These are phyloP conservation scores for Neoscytalidium dimidiatum DNA, from an alignment of 2,329 filamentous ascomycete genomes.

Conservation along the genomic window DNA sequence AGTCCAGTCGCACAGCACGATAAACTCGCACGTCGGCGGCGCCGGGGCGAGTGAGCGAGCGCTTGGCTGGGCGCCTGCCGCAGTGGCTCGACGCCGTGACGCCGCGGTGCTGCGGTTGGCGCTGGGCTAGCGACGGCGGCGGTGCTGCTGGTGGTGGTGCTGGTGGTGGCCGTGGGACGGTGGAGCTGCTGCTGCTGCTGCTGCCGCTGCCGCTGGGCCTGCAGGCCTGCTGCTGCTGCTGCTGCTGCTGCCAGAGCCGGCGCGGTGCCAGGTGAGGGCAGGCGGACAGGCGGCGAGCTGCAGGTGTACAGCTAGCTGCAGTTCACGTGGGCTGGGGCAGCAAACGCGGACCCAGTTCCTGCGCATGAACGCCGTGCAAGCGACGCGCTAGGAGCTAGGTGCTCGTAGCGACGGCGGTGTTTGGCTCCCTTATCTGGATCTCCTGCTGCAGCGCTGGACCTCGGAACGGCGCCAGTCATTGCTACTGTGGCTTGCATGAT, in stretches of 20 bases:
- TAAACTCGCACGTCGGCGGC: neutral
- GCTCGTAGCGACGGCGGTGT: conserved; percentile 1
- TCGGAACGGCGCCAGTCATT: conserved; percentile 13
- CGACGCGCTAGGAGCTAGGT: no score
- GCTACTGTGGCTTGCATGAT: conserved; percentile 18
- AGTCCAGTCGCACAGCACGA: neutral
- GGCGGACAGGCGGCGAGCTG: neutral
- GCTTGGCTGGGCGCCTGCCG: neutral
- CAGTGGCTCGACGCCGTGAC: neutral
- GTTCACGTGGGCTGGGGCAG: neutral
- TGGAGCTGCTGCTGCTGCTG: no score
- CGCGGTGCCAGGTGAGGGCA: neutral
- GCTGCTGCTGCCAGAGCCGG: no score
- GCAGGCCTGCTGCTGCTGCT: no score
- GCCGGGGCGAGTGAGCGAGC: neutral
- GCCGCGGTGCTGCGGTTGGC: neutral
- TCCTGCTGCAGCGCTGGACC: conserved; percentile 13
- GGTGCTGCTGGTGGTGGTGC: no score
- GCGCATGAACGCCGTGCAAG: conserved; percentile 13
- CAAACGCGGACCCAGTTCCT: neutral
- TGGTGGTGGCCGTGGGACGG: neutral
- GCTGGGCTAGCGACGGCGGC: neutral
- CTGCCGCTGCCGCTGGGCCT: no score
- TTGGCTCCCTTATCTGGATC: conserved; percentile 9
- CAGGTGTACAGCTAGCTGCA: neutral